phyloP scores from a whole-genome alignment of 768 basidiomycete species.

The Cyclocybe aegerita region DNA sequence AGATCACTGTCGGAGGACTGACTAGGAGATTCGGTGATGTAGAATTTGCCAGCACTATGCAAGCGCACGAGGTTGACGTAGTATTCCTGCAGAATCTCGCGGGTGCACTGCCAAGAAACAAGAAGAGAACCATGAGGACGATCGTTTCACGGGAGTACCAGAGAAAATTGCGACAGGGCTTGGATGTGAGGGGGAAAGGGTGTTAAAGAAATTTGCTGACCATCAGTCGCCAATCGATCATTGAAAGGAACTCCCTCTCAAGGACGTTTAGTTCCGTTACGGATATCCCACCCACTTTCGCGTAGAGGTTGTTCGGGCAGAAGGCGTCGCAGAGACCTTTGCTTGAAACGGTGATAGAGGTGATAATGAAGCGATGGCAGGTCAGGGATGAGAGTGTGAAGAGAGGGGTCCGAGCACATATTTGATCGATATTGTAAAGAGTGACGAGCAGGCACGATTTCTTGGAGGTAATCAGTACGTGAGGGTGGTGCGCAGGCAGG shows the following conservation, averaged over 20 bases:
- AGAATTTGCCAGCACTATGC: constrained; percentile 62
- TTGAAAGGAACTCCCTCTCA: constrained; percentile 89
- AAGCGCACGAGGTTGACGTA: constrained; percentile 92
- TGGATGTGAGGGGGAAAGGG: constrained; percentile 14
- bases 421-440: constrained; percentile 90
- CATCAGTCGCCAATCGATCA: constrained; percentile 93
- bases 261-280: constrained; percentile 90
- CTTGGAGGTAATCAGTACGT: constrained; percentile 33
- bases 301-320: constrained; percentile 92
- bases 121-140: constrained; percentile 28
- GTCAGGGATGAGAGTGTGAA: constrained; percentile 96
- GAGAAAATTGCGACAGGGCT: constrained; percentile 6
- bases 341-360: constrained; percentile 87
- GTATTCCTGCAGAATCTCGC: constrained; percentile 89
- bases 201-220: constrained; percentile 54
- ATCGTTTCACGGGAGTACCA: constrained; percentile 9
- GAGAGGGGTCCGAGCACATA: constrained; percentile 80
- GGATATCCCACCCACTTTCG: constrained; percentile 94
- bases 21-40: constrained; percentile 43
- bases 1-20: constrained; percentile 53
- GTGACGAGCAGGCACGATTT: constrained; percentile 79
- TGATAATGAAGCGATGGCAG: constrained; percentile 96
- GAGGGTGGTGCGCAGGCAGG: constrained; percentile 9
- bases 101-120: constrained; percentile 66
- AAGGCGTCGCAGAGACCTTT: constrained; percentile 96